A percentile compares a stretch with the other conserved stretches of the same genome.
Conservation (phyloP, 306 rosid species). For the Ormosia emarginata region DNA sequence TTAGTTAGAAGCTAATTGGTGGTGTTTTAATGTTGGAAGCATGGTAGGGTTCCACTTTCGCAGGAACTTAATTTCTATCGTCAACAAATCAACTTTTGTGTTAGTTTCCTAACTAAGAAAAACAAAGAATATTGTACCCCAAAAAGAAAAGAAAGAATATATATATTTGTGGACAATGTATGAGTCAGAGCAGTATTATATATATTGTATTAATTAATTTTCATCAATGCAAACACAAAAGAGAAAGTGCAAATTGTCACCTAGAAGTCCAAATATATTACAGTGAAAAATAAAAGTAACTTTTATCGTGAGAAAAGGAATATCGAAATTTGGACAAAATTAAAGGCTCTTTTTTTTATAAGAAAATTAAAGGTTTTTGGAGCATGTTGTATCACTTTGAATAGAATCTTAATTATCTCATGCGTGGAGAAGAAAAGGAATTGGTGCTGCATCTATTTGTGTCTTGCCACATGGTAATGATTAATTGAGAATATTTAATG, state of each 20-base stretch:
- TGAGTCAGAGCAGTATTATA: neutral
- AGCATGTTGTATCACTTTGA: neutral
- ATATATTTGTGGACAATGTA: neutral
- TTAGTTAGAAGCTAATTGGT: neutral
- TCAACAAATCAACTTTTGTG: neutral
- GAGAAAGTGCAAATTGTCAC: neutral
- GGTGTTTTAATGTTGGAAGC: slow-evolving; percentile 17
- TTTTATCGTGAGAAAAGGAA: neutral
- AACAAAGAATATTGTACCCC: neutral
- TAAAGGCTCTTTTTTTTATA: too few relatives aligned
- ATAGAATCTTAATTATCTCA: too few relatives aligned
- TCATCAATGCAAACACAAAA: neutral
- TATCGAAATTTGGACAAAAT: neutral
- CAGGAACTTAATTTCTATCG: neutral
- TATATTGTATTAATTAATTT: neutral
- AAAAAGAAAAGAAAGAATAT: neutral
- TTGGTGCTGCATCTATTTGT: neutral
- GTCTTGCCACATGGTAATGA: too few relatives aligned
- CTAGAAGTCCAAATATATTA: neutral
- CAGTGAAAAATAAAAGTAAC: neutral
- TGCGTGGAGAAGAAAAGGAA: neutral
- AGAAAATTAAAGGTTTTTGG: neutral
- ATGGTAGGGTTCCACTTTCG: slow-evolving; percentile 7
- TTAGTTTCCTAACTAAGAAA: neutral
- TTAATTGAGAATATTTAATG: too few relatives aligned